Percentiles rank a stretch among this genome's conserved stretches.
phyloP scores from a whole-genome alignment of 441 rosid genomes.

The Jatropha podagrica region DNA sequence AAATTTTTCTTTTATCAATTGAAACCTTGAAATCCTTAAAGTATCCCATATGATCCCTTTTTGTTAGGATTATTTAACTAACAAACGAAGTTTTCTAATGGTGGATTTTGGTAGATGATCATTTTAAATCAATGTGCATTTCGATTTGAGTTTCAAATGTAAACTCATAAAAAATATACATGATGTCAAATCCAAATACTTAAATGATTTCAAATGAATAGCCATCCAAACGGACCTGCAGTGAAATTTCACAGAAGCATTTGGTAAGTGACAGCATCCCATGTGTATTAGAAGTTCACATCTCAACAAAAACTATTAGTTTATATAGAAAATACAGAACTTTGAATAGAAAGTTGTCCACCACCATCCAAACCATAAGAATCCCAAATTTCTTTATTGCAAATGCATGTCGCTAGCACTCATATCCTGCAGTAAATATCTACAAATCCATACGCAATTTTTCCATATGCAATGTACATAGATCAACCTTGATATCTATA shows the following conservation, averaged over 20 bases:
- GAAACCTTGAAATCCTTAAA: not conserved
- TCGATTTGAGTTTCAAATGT: too few species aligned
- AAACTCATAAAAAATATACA: too few species aligned
- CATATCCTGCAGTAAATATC: not conserved
- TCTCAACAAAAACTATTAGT: not conserved
- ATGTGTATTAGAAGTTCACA: not conserved
- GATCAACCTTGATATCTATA: not conserved
- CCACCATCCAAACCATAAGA: not conserved
- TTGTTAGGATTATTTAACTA: not conserved
- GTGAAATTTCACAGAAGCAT: not conserved
- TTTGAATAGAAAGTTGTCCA: not conserved
- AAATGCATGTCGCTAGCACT: not conserved
- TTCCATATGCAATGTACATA: not conserved
- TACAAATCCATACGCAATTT: not conserved
- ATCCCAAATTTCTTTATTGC: not conserved
- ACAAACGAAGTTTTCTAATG: not conserved
- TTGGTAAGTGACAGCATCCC: not conserved
- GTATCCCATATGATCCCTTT: not conserved
- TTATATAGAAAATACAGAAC: not conserved
- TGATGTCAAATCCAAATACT: too few species aligned
- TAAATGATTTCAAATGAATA: too few species aligned
- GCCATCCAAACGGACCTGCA: not conserved
- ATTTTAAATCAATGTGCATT: too few species aligned
- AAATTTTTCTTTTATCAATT: not conserved
- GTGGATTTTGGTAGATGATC: too few species aligned